A percentile compares a stretch with the other conserved stretches of the same genome.
These are phyloP conservation scores for Gnomoniopsis smithogilvyi DNA, from an alignment of 2,329 filamentous ascomycete genomes.

Conservation along the genomic window DNA sequence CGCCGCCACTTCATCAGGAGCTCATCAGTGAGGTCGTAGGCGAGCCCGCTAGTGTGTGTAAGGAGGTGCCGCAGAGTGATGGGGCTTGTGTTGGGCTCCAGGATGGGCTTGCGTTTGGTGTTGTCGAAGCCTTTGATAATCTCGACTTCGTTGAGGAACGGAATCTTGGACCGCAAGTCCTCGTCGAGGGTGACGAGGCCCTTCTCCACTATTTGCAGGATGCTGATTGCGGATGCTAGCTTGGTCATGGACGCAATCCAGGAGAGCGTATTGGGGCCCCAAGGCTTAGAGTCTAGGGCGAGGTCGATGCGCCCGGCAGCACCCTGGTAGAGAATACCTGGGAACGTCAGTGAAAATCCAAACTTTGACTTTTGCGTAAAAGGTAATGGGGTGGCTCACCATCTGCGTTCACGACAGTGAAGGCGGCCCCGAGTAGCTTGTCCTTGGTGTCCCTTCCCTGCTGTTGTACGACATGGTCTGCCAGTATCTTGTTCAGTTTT, in stretches of 20 bases:
- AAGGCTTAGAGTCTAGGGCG: slow-evolving; percentile 26
- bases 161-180: slow-evolving; percentile 35
- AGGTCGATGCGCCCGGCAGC: slow-evolving; percentile 34
- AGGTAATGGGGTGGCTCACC: slow-evolving; percentile 13
- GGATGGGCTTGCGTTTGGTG: slow-evolving; percentile 28
- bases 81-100: slow-evolving; percentile 25
- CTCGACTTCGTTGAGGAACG: slow-evolving; percentile 38
- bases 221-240: slow-evolving; percentile 33
- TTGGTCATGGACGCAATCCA: slow-evolving; percentile 37
- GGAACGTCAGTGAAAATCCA: background rate
- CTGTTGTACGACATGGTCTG: slow-evolving; percentile 18
- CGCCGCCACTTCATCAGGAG: slow-evolving; percentile 14
- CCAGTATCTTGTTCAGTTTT: slow-evolving; percentile 25
- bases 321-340: slow-evolving; percentile 33
- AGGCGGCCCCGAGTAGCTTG: slow-evolving; percentile 28
- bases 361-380: background rate
- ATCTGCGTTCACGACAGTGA: slow-evolving; percentile 25
- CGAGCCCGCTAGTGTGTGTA: slow-evolving; percentile 41
- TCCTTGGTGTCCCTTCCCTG: slow-evolving; percentile 24
- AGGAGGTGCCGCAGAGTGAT: slow-evolving; percentile 46
- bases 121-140: slow-evolving; percentile 41
- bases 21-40: slow-evolving; percentile 35
- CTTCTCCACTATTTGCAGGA: slow-evolving; percentile 39
- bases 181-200: slow-evolving; percentile 33
- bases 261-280: slow-evolving; percentile 30